Percentiles rank a stretch among this genome's conserved stretches.
Evolutionary conservation across 495 filamentous ascomycete genomes (phyloP).

Genomic region (Penicillium herquei): DNA sequence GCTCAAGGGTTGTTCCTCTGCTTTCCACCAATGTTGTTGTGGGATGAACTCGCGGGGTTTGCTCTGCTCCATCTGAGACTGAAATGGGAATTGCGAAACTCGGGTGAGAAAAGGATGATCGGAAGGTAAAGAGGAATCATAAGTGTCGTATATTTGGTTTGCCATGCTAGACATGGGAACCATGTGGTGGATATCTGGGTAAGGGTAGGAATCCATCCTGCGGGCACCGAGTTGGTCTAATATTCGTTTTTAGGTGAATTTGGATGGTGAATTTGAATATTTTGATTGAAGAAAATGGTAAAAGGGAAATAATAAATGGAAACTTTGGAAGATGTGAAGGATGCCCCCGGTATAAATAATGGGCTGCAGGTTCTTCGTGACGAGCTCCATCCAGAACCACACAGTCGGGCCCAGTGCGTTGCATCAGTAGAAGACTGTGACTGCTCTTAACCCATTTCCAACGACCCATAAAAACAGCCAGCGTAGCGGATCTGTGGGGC

Average conservation of each 20-base stretch:
- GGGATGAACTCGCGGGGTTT: slow-evolving; percentile 2
- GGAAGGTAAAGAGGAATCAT: slow-evolving; percentile 11
- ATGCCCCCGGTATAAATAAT: slow-evolving; percentile 14
- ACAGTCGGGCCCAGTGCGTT: slow-evolving; percentile 10
- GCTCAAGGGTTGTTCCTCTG: not conserved
- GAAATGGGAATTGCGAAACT: slow-evolving; percentile 10
- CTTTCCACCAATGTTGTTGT: slow-evolving; percentile 14
- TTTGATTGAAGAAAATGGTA: not conserved
- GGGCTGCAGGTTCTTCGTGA: not conserved
- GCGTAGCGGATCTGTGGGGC: not conserved
- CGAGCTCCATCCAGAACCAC: slow-evolving; percentile 9
- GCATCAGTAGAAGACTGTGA: slow-evolving; percentile 9
- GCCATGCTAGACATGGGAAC: slow-evolving; percentile 3
- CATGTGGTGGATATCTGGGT: slow-evolving; percentile 15
- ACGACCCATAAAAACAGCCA: slow-evolving; percentile 1
- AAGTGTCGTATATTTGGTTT: slow-evolving; percentile 11
- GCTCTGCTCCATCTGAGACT: slow-evolving; percentile 7
- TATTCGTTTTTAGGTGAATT: not conserved
- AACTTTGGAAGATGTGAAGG: not conserved
- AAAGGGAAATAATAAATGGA: slow-evolving; percentile 1
- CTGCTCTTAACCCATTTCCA: slow-evolving; percentile 1
- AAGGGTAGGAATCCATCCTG: slow-evolving; percentile 27
- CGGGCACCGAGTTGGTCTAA: not conserved
- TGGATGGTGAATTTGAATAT: too few relatives aligned
- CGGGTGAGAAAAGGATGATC: slow-evolving; percentile 15